Conservation (phyloP, 1,139 yeast genomes). For the Zygosaccharomyces pseudobailii region DNA sequence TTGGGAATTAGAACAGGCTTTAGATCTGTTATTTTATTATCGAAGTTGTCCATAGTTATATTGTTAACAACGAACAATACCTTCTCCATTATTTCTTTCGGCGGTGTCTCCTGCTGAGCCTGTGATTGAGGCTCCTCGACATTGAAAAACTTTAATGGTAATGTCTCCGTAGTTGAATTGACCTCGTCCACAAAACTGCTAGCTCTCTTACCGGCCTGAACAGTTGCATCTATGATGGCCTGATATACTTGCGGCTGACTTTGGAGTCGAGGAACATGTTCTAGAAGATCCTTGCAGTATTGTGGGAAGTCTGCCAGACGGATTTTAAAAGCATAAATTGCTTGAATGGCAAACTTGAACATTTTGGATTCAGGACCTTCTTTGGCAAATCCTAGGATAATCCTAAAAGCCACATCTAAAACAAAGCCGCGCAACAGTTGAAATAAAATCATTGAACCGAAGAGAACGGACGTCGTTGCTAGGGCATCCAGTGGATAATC, state of each 20-base stretch:
- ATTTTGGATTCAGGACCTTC: conserved; percentile 89
- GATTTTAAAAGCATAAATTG: conserved; percentile 83
- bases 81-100: conserved; percentile 64
- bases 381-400: conserved; percentile 79
- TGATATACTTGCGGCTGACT: conserved; percentile 81
- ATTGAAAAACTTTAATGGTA: conserved; percentile 26
- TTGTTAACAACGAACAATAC: conserved; percentile 82
- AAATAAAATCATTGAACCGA: conserved; percentile 85
- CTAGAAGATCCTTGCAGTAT: conserved; percentile 76
- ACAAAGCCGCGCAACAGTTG: conserved; percentile 88
- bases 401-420: conserved; percentile 81
- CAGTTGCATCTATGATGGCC: conserved; percentile 55
- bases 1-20: conserved; percentile 52
- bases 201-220: conserved; percentile 15
- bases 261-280: conserved; percentile 65
- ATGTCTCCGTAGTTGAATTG: conserved; percentile 21
- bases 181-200: conserved; percentile 1
- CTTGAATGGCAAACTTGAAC: conserved; percentile 95
- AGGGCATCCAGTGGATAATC: conserved; percentile 93
- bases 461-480: conserved; percentile 90
- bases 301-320: conserved; percentile 76
- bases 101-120: conserved; percentile 63
- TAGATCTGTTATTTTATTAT: conserved; percentile 59
- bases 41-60: conserved; percentile 68
- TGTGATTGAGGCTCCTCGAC: conserved; percentile 31